A percentile compares a stretch with the other conserved stretches of the same genome.
Evolutionary conservation across 352 stramenopile genomes (phyloP).

Genomic region (Pythium biforme): DNA sequence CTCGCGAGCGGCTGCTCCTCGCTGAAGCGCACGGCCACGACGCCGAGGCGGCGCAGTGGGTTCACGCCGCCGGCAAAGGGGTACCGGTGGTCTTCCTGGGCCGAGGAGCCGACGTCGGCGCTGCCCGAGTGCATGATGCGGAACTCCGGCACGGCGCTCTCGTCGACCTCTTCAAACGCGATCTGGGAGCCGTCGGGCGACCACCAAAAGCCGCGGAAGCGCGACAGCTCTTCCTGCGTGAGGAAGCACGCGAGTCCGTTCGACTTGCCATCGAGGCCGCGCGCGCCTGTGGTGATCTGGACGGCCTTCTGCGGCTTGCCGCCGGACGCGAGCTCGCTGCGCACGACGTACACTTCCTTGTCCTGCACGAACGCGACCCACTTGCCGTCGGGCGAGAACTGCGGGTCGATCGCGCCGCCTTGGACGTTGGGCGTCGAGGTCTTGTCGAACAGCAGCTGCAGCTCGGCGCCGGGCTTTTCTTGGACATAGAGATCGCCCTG

Average conservation of each 20-base stretch:
- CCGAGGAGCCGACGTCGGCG: slow-evolving; percentile 43
- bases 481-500: slow-evolving; percentile 94
- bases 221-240: slow-evolving; percentile 96
- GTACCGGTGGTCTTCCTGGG: slow-evolving; percentile 85
- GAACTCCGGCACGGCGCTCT: slow-evolving; percentile 92
- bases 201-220: slow-evolving; percentile 97
- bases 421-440: slow-evolving; percentile 48
- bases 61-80: slow-evolving; percentile 94
- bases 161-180: slow-evolving; percentile 92
- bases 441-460: slow-evolving; percentile 89
- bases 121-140: slow-evolving; percentile 94
- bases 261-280: slow-evolving; percentile 65
- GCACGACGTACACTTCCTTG: slow-evolving; percentile 92
- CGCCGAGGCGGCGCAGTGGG: slow-evolving; percentile 85
- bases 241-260: slow-evolving; percentile 97
- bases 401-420: slow-evolving; percentile 91
- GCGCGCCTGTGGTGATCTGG: slow-evolving; percentile 77
- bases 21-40: slow-evolving; percentile 44
- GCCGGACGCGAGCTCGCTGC: slow-evolving; percentile 39
- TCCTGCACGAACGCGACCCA: slow-evolving; percentile 94
- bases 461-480: slow-evolving; percentile 65
- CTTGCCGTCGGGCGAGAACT: slow-evolving; percentile 90
- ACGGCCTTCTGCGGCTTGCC: slow-evolving; percentile 42
- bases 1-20: slow-evolving; percentile 31
- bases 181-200: slow-evolving; percentile 82